These are phyloP conservation scores for Fusarium mexicanum DNA, from an alignment of 2,329 filamentous ascomycete species.

Conservation along the genomic window DNA sequence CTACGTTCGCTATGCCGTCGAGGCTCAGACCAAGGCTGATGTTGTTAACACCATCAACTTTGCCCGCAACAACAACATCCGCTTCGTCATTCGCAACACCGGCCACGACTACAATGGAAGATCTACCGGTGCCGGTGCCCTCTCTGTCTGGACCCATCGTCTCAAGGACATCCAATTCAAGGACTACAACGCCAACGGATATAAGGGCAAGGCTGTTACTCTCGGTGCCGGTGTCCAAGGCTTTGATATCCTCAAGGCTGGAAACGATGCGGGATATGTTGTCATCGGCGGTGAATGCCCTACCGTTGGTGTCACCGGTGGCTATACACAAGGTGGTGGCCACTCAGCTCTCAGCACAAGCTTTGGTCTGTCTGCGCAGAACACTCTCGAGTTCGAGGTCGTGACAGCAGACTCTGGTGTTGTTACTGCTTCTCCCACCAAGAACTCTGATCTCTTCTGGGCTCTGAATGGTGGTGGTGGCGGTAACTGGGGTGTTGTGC, in stretches of 20 bases:
- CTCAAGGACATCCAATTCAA: conserved; percentile 55
- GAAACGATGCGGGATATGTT: conserved; percentile 54
- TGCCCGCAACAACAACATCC: conserved; percentile 52
- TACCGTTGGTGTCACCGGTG: conserved; percentile 64
- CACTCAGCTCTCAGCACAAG: conserved; percentile 62
- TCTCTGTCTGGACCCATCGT: conserved; percentile 55
- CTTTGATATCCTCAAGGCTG: conserved; percentile 57
- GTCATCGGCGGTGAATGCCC: conserved; percentile 65
- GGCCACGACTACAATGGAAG: conserved; percentile 64
- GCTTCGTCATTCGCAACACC: conserved; percentile 62
- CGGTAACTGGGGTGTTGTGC: conserved; percentile 67
- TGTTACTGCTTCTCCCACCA: conserved; percentile 56
- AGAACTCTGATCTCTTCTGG: conserved; percentile 70
- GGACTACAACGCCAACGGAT: conserved; percentile 54
- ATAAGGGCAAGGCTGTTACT: conserved; percentile 62
- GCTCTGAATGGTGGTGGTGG: conserved; percentile 68
- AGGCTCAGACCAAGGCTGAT: conserved; percentile 46
- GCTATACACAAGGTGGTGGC: conserved; percentile 67
- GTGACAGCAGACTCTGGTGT: conserved; percentile 61
- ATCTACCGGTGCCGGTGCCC: conserved; percentile 61
- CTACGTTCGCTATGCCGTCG: conserved; percentile 55
- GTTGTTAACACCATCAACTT: conserved; percentile 47
- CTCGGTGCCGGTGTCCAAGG: conserved; percentile 65
- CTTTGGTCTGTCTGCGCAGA: conserved; percentile 69
- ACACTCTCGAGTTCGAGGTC: conserved; percentile 65